Conservation (phyloP, 192 early-diverging fungal species). For the Podochytrium sp. region DNA sequence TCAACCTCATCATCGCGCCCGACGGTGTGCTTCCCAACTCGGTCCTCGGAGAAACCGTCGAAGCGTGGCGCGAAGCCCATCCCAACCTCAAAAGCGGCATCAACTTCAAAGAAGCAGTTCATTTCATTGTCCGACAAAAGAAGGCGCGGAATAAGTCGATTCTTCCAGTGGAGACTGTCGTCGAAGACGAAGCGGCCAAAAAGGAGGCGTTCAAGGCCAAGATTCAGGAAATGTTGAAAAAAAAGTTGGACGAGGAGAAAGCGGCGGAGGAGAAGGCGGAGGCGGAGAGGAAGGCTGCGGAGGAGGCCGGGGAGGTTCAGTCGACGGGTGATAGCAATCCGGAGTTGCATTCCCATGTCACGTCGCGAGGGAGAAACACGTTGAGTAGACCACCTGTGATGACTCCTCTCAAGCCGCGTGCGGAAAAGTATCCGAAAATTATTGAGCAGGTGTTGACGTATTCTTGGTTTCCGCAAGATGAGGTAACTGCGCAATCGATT, state of each 20-base stretch:
- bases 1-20: conserved; percentile 41
- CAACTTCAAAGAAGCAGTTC: neutral
- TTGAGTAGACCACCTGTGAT: no score
- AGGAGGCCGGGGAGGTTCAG: neutral
- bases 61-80: conserved; percentile 41
- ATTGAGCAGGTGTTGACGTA: conserved; percentile 44
- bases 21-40: conserved; percentile 58
- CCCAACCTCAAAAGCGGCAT: neutral
- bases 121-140: conserved; percentile 4
- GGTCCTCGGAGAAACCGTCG: conserved; percentile 26
- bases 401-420: no score
- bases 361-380: no score
- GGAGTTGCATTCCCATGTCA: no score
- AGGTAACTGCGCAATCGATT: conserved; percentile 25
- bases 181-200: conserved; percentile 11
- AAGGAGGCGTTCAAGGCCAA: conserved; percentile 51
- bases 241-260: conserved; percentile 29
- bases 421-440: conserved; percentile 37
- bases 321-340: no score
- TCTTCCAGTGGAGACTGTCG: neutral
- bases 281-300: conserved; percentile 6
- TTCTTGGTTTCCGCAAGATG: conserved; percentile 50
- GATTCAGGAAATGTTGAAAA: conserved; percentile 50
- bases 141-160: neutral
- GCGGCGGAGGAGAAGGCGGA: conserved; percentile 34